Evolutionary conservation across 371 early-diverging fungal genomes (phyloP).

Genomic region (Conidiobolus coronatus): DNA sequence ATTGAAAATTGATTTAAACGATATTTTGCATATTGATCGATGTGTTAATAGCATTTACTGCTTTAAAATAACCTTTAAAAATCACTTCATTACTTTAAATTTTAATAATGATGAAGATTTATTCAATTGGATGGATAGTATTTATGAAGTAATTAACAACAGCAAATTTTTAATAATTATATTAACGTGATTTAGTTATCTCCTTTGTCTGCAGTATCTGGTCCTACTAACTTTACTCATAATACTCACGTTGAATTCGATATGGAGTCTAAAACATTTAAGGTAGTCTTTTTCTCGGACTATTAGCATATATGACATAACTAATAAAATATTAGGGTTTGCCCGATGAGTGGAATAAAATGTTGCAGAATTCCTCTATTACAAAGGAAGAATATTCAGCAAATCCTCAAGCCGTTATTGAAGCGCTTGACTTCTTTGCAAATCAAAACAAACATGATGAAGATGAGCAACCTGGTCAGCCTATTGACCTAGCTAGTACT

Average conservation of each 20-base stretch:
- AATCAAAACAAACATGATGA: constrained; percentile 31
- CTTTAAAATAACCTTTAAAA: too few relatives aligned
- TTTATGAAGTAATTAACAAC: too few relatives aligned
- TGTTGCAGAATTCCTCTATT: constrained; percentile 71
- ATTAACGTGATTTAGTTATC: constrained; percentile 11
- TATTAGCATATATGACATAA: neutral
- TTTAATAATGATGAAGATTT: too few relatives aligned
- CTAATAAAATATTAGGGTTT: constrained; percentile 31
- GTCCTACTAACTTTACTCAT: constrained; percentile 67
- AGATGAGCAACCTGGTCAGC: constrained; percentile 16
- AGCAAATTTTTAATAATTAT: too few relatives aligned
- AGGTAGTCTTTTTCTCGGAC: too few relatives aligned
- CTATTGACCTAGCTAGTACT: neutral
- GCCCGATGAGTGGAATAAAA: constrained; percentile 75
- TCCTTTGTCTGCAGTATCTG: constrained; percentile 31
- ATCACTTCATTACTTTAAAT: too few relatives aligned
- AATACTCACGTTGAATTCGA: constrained; percentile 77
- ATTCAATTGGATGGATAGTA: too few relatives aligned
- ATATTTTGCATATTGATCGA: too few relatives aligned
- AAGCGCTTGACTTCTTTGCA: constrained; percentile 88
- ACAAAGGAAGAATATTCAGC: constrained; percentile 84
- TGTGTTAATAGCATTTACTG: too few relatives aligned
- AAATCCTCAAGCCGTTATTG: constrained; percentile 89
- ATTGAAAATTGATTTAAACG: too few relatives aligned
- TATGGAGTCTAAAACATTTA: too few relatives aligned